Conservation (phyloP, 2,329 filamentous ascomycete genomes). For the Niveomyces coronatus region DNA sequence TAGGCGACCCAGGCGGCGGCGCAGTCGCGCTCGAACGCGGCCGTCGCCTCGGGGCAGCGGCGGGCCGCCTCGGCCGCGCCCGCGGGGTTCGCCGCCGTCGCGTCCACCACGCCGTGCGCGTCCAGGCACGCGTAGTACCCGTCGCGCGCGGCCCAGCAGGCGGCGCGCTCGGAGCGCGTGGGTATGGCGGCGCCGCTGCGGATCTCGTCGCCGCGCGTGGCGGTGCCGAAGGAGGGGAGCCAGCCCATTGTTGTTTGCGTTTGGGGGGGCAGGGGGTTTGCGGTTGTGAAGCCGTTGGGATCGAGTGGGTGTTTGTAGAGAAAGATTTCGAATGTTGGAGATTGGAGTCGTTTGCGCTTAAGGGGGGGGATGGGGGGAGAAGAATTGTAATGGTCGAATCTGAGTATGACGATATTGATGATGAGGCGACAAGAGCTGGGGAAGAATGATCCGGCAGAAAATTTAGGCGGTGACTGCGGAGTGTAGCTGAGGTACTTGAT, state of each 20-base stretch:
- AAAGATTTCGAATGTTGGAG: too few relatives aligned
- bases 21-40: constrained; percentile 73
- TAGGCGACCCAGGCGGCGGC: constrained; percentile 93
- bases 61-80: constrained; percentile 25
- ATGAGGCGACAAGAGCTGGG: too few relatives aligned
- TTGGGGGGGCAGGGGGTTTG: constrained; percentile 6
- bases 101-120: constrained; percentile 67
- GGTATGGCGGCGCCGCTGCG: constrained; percentile 59
- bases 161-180: constrained; percentile 68
- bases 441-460: too few relatives aligned
- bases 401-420: too few relatives aligned
- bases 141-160: constrained; percentile 88
- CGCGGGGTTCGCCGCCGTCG: constrained; percentile 33
- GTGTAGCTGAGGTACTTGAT: too few relatives aligned
- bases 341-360: too few relatives aligned
- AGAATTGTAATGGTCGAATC: too few relatives aligned
- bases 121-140: constrained; percentile 83
- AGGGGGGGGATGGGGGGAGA: too few relatives aligned
- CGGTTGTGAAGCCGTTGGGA: too few relatives aligned
- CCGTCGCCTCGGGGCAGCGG: constrained; percentile 30
- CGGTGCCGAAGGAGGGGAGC: constrained; percentile 35
- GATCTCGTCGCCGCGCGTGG: constrained; percentile 41
- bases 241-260: constrained; percentile 31
- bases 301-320: background rate
- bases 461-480: too few relatives aligned